Evolutionary conservation across 345 rosid species (phyloP).

Genomic region (Geranium rotundifolium): DNA sequence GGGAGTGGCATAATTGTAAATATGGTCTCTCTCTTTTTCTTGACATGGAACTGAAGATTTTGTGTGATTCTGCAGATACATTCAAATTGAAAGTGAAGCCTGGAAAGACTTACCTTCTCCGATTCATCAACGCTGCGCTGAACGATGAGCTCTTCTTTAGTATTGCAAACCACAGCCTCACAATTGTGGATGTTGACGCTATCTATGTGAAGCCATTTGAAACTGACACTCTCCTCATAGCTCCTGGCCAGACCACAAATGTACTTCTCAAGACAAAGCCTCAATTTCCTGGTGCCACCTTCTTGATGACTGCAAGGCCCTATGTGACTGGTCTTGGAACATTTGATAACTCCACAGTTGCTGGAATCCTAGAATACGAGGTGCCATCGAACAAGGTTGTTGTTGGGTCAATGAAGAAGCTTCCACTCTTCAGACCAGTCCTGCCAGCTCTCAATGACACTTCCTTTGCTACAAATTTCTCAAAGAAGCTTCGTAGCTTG

Average conservation of each 20-base stretch:
- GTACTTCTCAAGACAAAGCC: conserved; percentile 6
- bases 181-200: conserved; percentile 4
- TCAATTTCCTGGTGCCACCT: conserved; percentile 2
- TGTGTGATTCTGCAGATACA: conserved; percentile 1
- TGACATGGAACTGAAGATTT: neutral
- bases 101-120: conserved; percentile 4
- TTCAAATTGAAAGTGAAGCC: conserved; percentile 7
- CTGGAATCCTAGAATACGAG: conserved; percentile 3
- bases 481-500: conserved; percentile 1
- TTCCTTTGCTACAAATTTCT: neutral
- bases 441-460: conserved; percentile 5
- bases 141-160: conserved; percentile 8
- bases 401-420: neutral
- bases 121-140: conserved; percentile 4
- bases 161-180: conserved; percentile 1
- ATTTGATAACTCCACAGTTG: conserved; percentile 7
- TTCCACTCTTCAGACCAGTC: conserved; percentile 3
- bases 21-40: neutral
- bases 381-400: neutral
- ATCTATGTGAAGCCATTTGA: conserved; percentile 5
- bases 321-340: conserved; percentile 4
- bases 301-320: conserved; percentile 2
- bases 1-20: neutral
- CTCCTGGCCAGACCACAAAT: conserved; percentile 8
- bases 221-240: neutral